These are phyloP conservation scores for Penicillium bovifimosum DNA, from an alignment of 495 filamentous ascomycete genomes.

Conservation along the genomic window DNA sequence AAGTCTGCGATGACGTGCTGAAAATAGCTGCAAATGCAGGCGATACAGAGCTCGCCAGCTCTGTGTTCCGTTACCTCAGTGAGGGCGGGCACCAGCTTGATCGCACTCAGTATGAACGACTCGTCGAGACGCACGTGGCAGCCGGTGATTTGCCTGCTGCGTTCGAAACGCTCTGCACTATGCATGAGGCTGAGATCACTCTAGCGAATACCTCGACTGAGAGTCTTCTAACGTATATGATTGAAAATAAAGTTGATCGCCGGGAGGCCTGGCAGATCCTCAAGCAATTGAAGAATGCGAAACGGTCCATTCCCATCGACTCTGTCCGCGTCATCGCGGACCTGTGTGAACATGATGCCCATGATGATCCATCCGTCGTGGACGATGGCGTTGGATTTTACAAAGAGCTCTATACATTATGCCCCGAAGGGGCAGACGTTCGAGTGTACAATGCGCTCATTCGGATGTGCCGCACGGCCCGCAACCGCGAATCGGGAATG, in stretches of 20 bases:
- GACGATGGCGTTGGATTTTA: conserved; percentile 62
- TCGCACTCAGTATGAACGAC: conserved; percentile 67
- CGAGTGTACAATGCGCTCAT: conserved; percentile 66
- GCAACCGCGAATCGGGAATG: conserved; percentile 52
- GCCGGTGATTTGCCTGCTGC: conserved; percentile 48
- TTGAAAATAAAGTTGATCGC: conserved; percentile 21
- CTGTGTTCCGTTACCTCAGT: conserved; percentile 34
- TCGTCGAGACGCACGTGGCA: conserved; percentile 63
- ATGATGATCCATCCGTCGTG: conserved; percentile 23
- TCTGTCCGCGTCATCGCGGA: conserved; percentile 30
- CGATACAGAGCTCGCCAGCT: conserved; percentile 53
- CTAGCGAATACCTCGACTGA: conserved; percentile 51
- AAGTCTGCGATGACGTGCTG: conserved; percentile 60
- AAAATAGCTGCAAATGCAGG: conserved; percentile 59
- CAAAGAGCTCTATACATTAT: conserved; percentile 61
- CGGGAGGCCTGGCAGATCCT: conserved; percentile 50
- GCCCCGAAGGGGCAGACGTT: conserved; percentile 50
- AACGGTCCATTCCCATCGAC: conserved; percentile 26
- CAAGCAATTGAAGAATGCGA: conserved; percentile 37
- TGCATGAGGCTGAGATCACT: conserved; percentile 53
- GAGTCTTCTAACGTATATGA: conserved; percentile 48
- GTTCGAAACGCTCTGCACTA: conserved; percentile 61
- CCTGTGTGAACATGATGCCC: conserved; percentile 26
- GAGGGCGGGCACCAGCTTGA: conserved; percentile 48
- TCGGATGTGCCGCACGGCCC: conserved; percentile 47